These are phyloP conservation scores for Capsella rubella DNA, from an alignment of 441 rosid genomes.

Conservation along the genomic window DNA sequence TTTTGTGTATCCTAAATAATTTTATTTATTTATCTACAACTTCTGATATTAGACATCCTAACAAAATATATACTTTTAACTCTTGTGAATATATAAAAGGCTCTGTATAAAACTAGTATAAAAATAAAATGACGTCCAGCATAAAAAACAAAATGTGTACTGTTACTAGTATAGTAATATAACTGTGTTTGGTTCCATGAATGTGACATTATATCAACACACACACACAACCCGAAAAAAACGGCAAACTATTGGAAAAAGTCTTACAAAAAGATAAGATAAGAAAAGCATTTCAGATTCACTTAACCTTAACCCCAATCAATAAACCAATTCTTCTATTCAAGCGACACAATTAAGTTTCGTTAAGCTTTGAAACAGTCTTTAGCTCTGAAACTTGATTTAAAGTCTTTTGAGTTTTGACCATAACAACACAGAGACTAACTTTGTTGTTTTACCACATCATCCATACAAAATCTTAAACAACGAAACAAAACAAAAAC, in stretches of 20 bases:
- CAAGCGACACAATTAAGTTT: conserved; percentile 7
- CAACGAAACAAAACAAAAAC: conserved; percentile 19
- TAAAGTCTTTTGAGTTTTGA: not conserved
- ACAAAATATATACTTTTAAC: too few relatives aligned
- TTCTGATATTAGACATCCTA: too few relatives aligned
- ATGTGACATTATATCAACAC: conserved; percentile 33
- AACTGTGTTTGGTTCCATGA: conserved; percentile 37
- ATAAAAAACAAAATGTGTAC: conserved; percentile 11
- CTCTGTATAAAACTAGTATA: too few relatives aligned
- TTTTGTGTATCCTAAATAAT: too few relatives aligned
- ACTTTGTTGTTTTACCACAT: conserved; percentile 27
- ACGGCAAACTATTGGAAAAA: conserved; percentile 25
- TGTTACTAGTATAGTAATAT: conserved; percentile 2
- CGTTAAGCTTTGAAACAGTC: conserved; percentile 26
- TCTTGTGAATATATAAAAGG: too few relatives aligned
- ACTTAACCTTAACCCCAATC: conserved; percentile 1
- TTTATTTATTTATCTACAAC: too few relatives aligned
- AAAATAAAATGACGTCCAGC: too few relatives aligned
- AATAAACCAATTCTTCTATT: not conserved
- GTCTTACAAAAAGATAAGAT: not conserved
- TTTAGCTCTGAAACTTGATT: not conserved
- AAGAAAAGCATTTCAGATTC: conserved; percentile 12
- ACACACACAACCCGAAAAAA: conserved; percentile 20
- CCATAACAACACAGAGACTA: conserved; percentile 29
- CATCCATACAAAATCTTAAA: conserved; percentile 1